Evolutionary conservation across 257 asterid genomes (phyloP).

Genomic region (Rubia yunnanensis): DNA sequence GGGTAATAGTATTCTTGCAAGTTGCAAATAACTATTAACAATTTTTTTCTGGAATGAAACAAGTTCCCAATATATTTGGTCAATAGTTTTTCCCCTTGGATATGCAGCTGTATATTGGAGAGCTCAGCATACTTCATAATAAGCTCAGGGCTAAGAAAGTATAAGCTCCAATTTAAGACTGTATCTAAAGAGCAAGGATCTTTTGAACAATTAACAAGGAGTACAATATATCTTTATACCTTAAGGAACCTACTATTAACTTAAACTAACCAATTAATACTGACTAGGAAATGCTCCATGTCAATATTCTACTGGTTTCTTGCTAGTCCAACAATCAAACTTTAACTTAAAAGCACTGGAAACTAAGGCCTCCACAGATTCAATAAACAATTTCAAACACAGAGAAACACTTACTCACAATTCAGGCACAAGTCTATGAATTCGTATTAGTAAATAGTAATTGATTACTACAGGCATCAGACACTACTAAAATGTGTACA

Average conservation of each 20-base stretch:
- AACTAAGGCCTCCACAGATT: not conserved
- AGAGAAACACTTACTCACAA: not conserved
- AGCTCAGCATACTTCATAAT: not conserved
- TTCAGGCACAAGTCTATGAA: not conserved
- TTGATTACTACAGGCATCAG: not conserved
- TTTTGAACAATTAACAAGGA: not conserved
- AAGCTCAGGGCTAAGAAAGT: not conserved
- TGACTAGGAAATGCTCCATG: not conserved
- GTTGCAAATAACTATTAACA: not conserved
- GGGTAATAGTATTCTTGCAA: not conserved
- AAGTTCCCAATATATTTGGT: not conserved
- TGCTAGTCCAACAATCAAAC: not conserved
- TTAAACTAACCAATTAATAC: not conserved
- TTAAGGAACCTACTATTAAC: not conserved
- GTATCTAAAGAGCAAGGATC: not conserved
- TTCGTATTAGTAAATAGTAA: not conserved
- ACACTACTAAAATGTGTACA: conserved; percentile 6
- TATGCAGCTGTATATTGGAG: not conserved
- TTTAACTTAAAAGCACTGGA: not conserved
- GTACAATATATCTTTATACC: not conserved
- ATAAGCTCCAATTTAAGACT: not conserved
- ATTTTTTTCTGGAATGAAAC: not conserved
- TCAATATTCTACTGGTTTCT: not conserved
- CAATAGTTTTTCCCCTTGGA: not conserved
- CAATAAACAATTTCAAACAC: not conserved